Evolutionary conservation across 306 rosid species (phyloP), one percentile per base, ranked within the genome.

Genomic region (Prunus davidiana): DNA sequence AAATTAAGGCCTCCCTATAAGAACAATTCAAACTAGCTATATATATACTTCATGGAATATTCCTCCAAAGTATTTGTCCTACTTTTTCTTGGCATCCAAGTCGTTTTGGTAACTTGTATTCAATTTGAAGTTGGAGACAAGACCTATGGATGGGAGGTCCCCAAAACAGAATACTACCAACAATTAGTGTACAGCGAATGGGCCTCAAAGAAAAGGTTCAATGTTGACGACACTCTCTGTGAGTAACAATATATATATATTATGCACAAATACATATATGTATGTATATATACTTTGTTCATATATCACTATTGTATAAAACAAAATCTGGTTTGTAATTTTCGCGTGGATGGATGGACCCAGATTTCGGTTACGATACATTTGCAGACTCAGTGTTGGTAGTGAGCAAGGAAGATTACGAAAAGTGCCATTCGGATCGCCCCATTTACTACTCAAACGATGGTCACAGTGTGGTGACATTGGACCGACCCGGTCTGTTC

Each of bases 161-260:
- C 97, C 8, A 82, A 69, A 12, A 75, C 89, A 25, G 78, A 74
- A 51, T 76, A 76, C 11, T 67, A 75, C 16, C 51, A 62, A 34
- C 76, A 82, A 4, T 34, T 5, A 34, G 47, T 67, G 57, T 94
- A 83, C 82, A 85, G 86, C 76, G 47, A 88, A 1, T 94, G 98
- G 97, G 97, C 96, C 10, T 91, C 97, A 22, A 75, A 62, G 5
- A 86, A 85, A 60, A 82, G 98, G 85, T 91, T 94, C 88, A 76
- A 69, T 52, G 81, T 91, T 30, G 54, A 78, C 27, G 98, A 94
- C 82, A 88, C 89, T 49, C 51, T 94, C 68, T 71, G 98, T 91
- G 76, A 89, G 93, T 93, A 56, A 19, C 3, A 50, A 12, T 34
- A 34, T 19, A 12, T 27, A 64, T 25, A 10, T 11, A 12, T 47